Conservation (phyloP, 257 asterid species). For the Rehmannia glutinosa region DNA sequence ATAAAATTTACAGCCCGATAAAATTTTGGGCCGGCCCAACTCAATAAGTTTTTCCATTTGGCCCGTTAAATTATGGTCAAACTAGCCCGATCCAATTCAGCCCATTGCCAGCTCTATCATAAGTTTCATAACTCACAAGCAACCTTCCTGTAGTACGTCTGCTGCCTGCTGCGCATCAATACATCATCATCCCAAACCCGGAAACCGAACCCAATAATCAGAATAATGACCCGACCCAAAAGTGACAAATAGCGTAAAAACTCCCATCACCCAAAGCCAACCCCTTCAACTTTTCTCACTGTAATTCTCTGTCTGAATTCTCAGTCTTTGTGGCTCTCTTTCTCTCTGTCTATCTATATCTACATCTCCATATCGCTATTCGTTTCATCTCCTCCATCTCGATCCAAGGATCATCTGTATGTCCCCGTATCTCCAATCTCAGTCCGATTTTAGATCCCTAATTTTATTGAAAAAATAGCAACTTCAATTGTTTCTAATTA, state of each 20-base stretch:
- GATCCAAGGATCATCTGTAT: conserved; percentile 48
- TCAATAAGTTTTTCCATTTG: no score
- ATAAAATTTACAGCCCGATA: no score
- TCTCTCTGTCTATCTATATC: conserved; percentile 28
- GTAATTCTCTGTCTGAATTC: conserved; percentile 22
- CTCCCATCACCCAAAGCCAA: background rate
- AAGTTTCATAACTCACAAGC: no score
- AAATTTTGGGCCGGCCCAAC: no score
- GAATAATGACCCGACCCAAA: conserved; percentile 16
- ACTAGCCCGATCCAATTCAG: no score
- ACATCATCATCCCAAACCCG: conserved; percentile 5
- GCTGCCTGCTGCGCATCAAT: background rate
- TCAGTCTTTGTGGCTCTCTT: conserved; percentile 30
- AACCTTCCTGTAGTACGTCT: background rate
- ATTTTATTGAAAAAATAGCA: conserved; percentile 12
- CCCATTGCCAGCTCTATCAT: no score
- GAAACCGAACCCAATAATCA: background rate
- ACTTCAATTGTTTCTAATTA: background rate
- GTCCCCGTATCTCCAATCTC: conserved; percentile 17
- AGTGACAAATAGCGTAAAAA: background rate
- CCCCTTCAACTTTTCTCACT: conserved; percentile 15
- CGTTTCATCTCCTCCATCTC: conserved; percentile 2
- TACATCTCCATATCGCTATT: conserved; percentile 14
- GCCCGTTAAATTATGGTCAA: no score
- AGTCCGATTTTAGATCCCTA: conserved; percentile 31